Base-by-base conservation (phyloP, 2,329 filamentous ascomycete genomes). In the Ceratocystis variospora region DNA sequence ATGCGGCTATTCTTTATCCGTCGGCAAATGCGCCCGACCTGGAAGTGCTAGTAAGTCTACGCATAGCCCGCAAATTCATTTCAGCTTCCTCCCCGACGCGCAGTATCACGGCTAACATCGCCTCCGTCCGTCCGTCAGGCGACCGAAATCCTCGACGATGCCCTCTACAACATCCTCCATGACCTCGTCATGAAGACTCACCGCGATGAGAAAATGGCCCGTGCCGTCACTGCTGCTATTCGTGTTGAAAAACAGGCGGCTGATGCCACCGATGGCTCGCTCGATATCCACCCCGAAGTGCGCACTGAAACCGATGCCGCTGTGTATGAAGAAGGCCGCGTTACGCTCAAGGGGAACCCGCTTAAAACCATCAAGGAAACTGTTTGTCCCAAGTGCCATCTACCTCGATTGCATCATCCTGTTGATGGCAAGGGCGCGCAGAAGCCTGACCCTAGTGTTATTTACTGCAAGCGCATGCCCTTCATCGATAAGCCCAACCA, bases 401-500 rank as follows among this genome's bases (percentile, higher is more conserved):
- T 90, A 45, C 88, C 88, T 19, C 83, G 87, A 69, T 79, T 91
- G 64, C 81, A 90, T 70, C 80, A 90, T 72, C 88, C 88, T 19
- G 87, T 84, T 70, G 85, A 87, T 71, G 87, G 87, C 71, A 86
- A 83, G 71, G 86, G 87, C 59, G 81, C 85, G 12, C 77, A 77
- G 71, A 84, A 84, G 72, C 85, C 85, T 55, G 83, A 87, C 67
- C 87, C 87, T 0, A 79, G 81, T 69, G 63, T 86, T 70, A 83
- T 87, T 70, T 92, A 91, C 79, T 93, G 89, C 80, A 89, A 89
- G 75, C 85, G 86, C 70, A 85, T 87, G 68, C 88, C 88, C 0
- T 92, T 87, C 78, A 88, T 90, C 68, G 84, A 89, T 70, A 86
- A 88, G 73, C 80, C 84, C 1, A 87, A 87, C 68, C 88, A 86